Evolutionary conservation across 1,284 basidiomycete genomes (phyloP).

Genomic region (Trichosporon sp.): DNA sequence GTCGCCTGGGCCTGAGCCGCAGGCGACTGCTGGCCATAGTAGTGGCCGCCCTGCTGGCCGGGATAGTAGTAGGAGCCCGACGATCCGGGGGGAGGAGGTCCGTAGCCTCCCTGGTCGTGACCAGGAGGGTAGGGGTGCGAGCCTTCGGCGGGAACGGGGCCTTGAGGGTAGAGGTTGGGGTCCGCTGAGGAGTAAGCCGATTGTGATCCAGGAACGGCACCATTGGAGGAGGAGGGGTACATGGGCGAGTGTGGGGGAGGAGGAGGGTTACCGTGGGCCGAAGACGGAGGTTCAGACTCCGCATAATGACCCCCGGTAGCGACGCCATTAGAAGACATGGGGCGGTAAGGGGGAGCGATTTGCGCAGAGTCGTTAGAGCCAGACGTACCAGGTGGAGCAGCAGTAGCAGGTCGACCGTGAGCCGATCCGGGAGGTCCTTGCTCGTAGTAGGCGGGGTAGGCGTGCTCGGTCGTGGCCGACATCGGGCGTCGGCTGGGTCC

Average conservation of each 20-base stretch:
- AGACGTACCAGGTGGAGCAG: constrained; percentile 27
- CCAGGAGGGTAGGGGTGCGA: constrained; percentile 21
- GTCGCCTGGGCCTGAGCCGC: constrained; percentile 12
- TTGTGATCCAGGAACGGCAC: constrained; percentile 15
- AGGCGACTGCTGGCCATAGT: constrained; percentile 21
- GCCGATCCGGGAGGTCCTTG: constrained; percentile 27
- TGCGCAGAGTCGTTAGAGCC: constrained; percentile 28
- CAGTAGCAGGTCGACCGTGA: constrained; percentile 16
- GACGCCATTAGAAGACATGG: constrained; percentile 38
- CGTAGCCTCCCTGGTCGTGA: constrained; percentile 18
- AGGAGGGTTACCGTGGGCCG: constrained; percentile 38
- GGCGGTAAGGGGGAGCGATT: constrained; percentile 38
- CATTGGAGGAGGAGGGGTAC: constrained; percentile 25
- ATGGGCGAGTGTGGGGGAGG: constrained; percentile 44
- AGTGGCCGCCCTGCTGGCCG: constrained; percentile 21
- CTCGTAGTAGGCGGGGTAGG: constrained; percentile 32
- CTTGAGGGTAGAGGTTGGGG: constrained; percentile 29
- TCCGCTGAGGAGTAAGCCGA: constrained; percentile 27
- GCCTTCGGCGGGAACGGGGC: constrained; percentile 20
- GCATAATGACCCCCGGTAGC: constrained; percentile 39
- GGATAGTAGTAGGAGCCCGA: constrained; percentile 30
- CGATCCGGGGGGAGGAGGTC: constrained; percentile 29
- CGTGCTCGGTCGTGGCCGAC: constrained; percentile 29
- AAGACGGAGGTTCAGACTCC: constrained; percentile 42
- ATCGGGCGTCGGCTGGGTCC: constrained; percentile 37